Evolutionary conservation across 106 monocot genomes (phyloP).

Genomic region (Cymbidium sinense): DNA sequence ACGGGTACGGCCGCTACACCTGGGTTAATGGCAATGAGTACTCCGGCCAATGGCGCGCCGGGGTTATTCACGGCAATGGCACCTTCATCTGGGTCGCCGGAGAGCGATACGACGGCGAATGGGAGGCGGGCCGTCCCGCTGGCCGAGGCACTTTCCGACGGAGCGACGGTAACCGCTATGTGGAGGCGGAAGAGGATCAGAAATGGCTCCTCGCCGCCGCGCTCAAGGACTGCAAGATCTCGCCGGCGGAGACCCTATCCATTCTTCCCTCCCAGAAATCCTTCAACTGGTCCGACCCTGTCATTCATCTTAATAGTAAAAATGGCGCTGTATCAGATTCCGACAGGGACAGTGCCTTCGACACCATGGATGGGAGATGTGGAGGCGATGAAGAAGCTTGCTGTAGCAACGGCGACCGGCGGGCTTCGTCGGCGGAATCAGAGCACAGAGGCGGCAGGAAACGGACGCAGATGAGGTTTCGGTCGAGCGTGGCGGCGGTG

Average conservation of each 20-base stretch:
- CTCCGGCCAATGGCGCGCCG: constrained; percentile 43
- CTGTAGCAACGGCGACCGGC: constrained; percentile 35
- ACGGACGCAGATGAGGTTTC: neutral
- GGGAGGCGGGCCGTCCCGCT: constrained; percentile 46
- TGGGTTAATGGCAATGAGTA: constrained; percentile 56
- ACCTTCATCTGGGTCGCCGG: constrained; percentile 42
- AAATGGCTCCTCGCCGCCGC: neutral
- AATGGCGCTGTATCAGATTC: neutral
- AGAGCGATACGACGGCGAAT: constrained; percentile 46
- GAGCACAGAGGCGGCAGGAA: neutral
- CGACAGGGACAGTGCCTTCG: neutral
- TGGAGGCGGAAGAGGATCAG: neutral
- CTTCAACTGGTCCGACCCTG: neutral
- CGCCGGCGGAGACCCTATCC: neutral
- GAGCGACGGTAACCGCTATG: constrained; percentile 40
- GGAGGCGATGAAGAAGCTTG: neutral
- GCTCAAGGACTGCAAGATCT: neutral
- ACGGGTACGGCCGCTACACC: constrained; percentile 44
- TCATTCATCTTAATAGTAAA: too few relatives aligned
- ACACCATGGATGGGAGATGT: neutral
- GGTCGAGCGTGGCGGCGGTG: neutral
- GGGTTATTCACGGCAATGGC: constrained; percentile 39
- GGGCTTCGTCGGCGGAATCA: neutral
- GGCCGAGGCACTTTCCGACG: constrained; percentile 39
- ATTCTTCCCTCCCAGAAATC: neutral